Conservation (phyloP, 2,329 filamentous ascomycete genomes). For the Phialophora verrucosa region DNA sequence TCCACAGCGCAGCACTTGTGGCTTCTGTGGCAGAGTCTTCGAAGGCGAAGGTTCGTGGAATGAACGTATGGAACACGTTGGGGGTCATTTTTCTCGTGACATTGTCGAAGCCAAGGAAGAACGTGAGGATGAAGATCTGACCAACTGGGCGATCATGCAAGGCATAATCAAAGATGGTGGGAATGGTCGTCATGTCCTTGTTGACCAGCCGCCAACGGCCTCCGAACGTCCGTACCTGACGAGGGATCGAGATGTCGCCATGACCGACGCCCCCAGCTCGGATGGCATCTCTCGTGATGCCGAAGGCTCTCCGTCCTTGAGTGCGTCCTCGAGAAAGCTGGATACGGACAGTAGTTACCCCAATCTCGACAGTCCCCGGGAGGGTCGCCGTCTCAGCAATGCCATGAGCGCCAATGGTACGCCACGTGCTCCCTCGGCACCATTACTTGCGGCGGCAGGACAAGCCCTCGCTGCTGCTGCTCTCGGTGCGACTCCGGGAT, state of each 20-base stretch:
- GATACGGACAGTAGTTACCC: slow-evolving; percentile 33
- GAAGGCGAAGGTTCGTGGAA: slow-evolving; percentile 73
- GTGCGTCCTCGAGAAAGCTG: slow-evolving; percentile 28
- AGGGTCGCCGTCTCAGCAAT: slow-evolving; percentile 33
- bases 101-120: slow-evolving; percentile 51
- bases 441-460: slow-evolving; percentile 23
- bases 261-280: slow-evolving; percentile 37
- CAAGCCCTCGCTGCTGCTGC: slow-evolving; percentile 16
- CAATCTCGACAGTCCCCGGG: slow-evolving; percentile 32
- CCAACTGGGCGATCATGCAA: slow-evolving; percentile 50
- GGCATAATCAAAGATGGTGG: slow-evolving; percentile 41
- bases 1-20: slow-evolving; percentile 67
- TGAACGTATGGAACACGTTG: slow-evolving; percentile 84
- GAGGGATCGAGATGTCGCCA: slow-evolving; percentile 36
- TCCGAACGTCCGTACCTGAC: slow-evolving; percentile 32
- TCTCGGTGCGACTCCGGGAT: slow-evolving; percentile 25
- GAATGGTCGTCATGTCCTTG: slow-evolving; percentile 38
- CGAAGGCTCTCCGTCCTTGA: slow-evolving; percentile 33
- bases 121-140: slow-evolving; percentile 50
- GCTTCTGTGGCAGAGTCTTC: slow-evolving; percentile 68
- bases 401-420: slow-evolving; percentile 34
- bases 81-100: slow-evolving; percentile 71
- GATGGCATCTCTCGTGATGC: slow-evolving; percentile 32
- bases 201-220: slow-evolving; percentile 37
- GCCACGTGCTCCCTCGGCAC: slow-evolving; percentile 30